phyloP scores from a whole-genome alignment of 768 basidiomycete species.

The Termitomyces heimii region DNA sequence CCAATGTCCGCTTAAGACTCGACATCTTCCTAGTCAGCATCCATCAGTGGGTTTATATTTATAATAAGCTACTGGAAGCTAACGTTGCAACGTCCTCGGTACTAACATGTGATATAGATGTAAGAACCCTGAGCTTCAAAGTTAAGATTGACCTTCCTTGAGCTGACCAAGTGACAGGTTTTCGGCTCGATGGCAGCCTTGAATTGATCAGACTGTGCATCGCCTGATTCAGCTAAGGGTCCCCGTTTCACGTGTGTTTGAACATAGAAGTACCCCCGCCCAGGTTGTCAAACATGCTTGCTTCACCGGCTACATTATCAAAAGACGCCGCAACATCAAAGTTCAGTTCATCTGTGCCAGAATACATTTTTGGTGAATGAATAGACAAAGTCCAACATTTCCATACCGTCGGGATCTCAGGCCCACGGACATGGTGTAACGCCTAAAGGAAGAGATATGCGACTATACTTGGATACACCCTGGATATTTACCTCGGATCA shows the following conservation, averaged over 20 bases:
- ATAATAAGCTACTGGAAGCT: background rate
- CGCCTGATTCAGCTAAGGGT: background rate
- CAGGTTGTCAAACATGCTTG: background rate
- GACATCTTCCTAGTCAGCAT: background rate
- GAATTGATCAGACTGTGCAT: background rate
- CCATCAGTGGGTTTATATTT: background rate
- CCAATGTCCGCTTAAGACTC: slow-evolving; percentile 1
- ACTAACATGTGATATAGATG: background rate
- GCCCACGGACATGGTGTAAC: background rate
- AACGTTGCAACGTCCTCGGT: background rate
- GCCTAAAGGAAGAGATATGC: background rate
- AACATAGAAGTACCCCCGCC: background rate
- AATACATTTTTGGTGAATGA: background rate
- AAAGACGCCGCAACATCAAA: background rate
- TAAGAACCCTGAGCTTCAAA: background rate
- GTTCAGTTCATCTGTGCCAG: background rate
- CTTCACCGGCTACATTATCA: background rate
- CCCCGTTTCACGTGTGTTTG: background rate
- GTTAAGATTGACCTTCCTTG: background rate
- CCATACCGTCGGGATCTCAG: slow-evolving; percentile 1
- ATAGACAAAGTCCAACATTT: background rate
- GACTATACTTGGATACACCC: background rate
- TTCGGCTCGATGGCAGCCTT: background rate
- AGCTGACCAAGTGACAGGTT: background rate
- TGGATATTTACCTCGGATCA: slow-evolving; percentile 2